Evolutionary conservation across 257 asterid species (phyloP).

Genomic region (Gynochthodes officinalis): DNA sequence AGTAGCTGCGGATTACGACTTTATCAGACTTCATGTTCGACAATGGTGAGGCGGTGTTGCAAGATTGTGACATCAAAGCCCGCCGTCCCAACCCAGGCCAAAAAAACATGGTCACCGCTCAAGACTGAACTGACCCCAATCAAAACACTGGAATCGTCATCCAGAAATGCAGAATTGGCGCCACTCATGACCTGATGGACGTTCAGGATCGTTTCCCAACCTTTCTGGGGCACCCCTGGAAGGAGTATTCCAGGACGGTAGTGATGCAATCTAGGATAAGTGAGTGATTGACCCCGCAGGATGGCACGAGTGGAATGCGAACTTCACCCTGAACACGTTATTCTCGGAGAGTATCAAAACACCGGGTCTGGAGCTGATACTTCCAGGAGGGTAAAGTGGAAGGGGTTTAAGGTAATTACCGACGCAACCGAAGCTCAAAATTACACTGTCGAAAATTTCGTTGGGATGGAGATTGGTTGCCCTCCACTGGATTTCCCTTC

Average conservation of each 20-base stretch:
- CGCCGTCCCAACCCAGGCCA: conserved; percentile 33
- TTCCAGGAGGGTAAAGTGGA: conserved; percentile 30
- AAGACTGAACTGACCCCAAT: conserved; percentile 29
- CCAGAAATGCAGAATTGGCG: conserved; percentile 30
- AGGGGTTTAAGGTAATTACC: conserved; percentile 27
- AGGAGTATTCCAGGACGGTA: conserved; percentile 29
- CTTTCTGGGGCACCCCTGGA: conserved; percentile 37
- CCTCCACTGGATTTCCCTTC: conserved; percentile 31
- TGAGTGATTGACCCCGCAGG: conserved; percentile 30
- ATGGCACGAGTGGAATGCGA: conserved; percentile 35
- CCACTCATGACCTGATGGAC: conserved; percentile 23
- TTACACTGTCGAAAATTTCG: conserved; percentile 22
- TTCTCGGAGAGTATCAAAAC: conserved; percentile 32
- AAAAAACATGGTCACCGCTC: conserved; percentile 38
- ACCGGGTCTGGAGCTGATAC: conserved; percentile 32
- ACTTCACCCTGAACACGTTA: conserved; percentile 28
- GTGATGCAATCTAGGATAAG: conserved; percentile 27
- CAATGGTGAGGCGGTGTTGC: conserved; percentile 31
- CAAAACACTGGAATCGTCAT: conserved; percentile 36
- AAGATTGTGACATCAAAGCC: conserved; percentile 31
- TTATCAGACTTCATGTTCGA: conserved; percentile 44
- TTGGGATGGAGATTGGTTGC: conserved; percentile 33
- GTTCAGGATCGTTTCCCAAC: conserved; percentile 26
- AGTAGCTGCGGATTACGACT: no score
- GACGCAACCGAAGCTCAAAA: conserved; percentile 28